phyloP scores from a whole-genome alignment of 805 yeast species.

The Lipomyces japonicus region DNA sequence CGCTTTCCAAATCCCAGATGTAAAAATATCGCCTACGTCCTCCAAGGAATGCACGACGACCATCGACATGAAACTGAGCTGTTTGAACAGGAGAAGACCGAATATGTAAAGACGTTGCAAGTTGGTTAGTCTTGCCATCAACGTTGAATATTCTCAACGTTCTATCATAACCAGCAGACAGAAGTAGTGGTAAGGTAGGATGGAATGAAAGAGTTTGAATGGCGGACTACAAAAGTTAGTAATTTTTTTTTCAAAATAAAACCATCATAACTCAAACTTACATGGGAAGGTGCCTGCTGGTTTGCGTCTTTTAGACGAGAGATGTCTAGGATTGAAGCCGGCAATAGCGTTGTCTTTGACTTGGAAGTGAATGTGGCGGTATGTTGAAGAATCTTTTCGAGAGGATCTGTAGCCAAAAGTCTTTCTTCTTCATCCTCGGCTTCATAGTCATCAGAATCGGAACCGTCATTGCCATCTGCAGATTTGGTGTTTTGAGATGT shows the following conservation, averaged over 20 bases:
- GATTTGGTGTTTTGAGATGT: constrained; percentile 36
- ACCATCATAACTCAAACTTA: background rate
- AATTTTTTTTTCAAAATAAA: too few relatives aligned
- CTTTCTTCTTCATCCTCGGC: constrained; percentile 35
- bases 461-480: constrained; percentile 35
- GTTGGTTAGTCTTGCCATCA: constrained; percentile 77
- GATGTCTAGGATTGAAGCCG: constrained; percentile 68
- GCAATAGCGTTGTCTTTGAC: constrained; percentile 51
- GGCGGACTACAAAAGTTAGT: too few relatives aligned
- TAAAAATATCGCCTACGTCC: constrained; percentile 92
- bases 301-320: constrained; percentile 87
- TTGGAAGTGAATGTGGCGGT: constrained; percentile 33
- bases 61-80: constrained; percentile 59
- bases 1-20: constrained; percentile 79
- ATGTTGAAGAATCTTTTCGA: constrained; percentile 35
- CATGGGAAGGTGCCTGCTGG: constrained; percentile 55
- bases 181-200: constrained; percentile 70
- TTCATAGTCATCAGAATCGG: constrained; percentile 33
- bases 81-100: constrained; percentile 76
- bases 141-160: constrained; percentile 82
- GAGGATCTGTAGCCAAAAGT: constrained; percentile 33
- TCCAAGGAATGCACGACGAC: constrained; percentile 65
- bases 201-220: constrained; percentile 87
- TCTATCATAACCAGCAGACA: constrained; percentile 91
- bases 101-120: constrained; percentile 78